Base-by-base conservation (phyloP, 805 yeast species). In the Candida dajiaensis region DNA sequence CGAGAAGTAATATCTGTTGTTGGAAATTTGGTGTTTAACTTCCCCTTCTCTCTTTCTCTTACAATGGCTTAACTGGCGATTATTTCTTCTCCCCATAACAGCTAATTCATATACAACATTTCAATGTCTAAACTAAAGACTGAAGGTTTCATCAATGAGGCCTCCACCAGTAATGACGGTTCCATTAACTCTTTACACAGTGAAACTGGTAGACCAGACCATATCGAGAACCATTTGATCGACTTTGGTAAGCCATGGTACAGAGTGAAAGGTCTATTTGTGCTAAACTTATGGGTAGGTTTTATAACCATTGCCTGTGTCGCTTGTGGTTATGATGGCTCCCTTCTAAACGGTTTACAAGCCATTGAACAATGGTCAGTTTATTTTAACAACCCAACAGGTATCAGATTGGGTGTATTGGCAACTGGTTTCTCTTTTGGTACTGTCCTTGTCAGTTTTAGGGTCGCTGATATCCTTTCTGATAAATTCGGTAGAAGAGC, bases 311-410 rank as follows among this genome's bases (percentile, higher is more conserved):
- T 75, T 38, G 66, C 77, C 22, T 70, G 80, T 11, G 70, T 78
- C 42, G 73, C 72, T 52, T 70, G 66, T 38, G 77, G 78, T 49
- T 74, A 67, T 50, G 78, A 73, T 59, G 75, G 74, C 49, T 69
- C 73, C 15, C 64, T 77, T 68, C 60, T 77, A 54, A 76, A 77
- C 51, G 77, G 78, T 35, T 65, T 77, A 50, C 81, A 77, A 54
- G 61, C 75, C 9, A 65, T 73, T 53, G 49, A 57, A 1, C 56
- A 58, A 26, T 77, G 80, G 77, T 58, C 59, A 46, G 47, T 55
- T 7, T 65, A 63, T 35, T 67, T 76, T 57, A 68, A 69, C 35
- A 47, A 63, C 38, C 76, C 75, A 15, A 47, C 59, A 6, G 72
- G 73, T 53, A 64, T 68, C 29, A 54, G 57, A 19, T 56, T 73